phyloP scores from a whole-genome alignment of 1,139 yeast genomes.

The Blastobotrys serpentis region DNA sequence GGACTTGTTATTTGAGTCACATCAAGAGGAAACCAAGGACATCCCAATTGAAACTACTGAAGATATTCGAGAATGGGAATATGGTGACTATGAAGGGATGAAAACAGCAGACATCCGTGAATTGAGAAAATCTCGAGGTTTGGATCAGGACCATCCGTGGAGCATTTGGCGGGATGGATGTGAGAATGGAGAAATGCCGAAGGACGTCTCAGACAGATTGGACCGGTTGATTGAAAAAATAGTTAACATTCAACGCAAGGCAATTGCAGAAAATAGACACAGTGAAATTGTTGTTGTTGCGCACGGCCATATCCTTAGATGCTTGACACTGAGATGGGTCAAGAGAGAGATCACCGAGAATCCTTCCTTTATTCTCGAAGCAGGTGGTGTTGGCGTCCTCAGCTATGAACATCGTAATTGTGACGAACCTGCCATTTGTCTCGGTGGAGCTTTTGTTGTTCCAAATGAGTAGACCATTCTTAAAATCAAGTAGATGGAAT shows the following conservation, averaged over 20 bases:
- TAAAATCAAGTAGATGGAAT: background rate
- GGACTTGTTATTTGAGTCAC: slow-evolving; percentile 51
- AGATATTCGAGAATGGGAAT: slow-evolving; percentile 88
- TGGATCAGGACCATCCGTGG: slow-evolving; percentile 54
- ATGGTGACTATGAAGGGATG: slow-evolving; percentile 92
- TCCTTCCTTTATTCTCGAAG: slow-evolving; percentile 82
- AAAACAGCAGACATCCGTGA: slow-evolving; percentile 63
- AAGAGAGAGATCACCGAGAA: slow-evolving; percentile 55
- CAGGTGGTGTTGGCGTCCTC: slow-evolving; percentile 93
- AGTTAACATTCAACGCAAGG: slow-evolving; percentile 58
- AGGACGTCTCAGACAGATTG: slow-evolving; percentile 64
- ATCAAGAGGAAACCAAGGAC: slow-evolving; percentile 42
- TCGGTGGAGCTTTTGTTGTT: slow-evolving; percentile 67
- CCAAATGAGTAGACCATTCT: slow-evolving; percentile 43
- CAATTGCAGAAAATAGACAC: slow-evolving; percentile 51
- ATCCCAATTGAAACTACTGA: slow-evolving; percentile 44
- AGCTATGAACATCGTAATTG: slow-evolving; percentile 84
- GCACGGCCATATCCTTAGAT: slow-evolving; percentile 90
- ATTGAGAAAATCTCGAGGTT: slow-evolving; percentile 59
- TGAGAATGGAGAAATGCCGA: slow-evolving; percentile 76
- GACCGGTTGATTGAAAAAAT: slow-evolving; percentile 67
- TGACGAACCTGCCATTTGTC: slow-evolving; percentile 79
- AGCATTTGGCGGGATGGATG: slow-evolving; percentile 90
- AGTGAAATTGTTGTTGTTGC: slow-evolving; percentile 83
- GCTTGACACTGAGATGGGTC: slow-evolving; percentile 88